Evolutionary conservation across 495 filamentous ascomycete genomes (phyloP).

Genomic region (Penicillium subrubescens): DNA sequence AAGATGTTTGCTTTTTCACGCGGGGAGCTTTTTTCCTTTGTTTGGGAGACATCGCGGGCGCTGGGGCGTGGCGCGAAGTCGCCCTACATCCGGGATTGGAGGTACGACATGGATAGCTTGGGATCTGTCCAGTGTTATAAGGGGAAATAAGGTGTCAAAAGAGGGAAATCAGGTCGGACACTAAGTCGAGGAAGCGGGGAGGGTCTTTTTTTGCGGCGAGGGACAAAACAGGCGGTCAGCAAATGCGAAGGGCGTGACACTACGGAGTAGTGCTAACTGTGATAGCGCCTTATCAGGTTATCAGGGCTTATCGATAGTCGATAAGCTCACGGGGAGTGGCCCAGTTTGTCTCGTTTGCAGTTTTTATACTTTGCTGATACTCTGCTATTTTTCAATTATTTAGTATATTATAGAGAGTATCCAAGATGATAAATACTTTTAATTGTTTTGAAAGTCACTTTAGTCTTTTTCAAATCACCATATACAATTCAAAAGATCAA

Average conservation of each 20-base stretch:
- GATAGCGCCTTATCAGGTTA: not conserved
- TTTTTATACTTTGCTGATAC: not conserved
- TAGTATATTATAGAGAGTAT: not conserved
- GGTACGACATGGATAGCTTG: slow-evolving; percentile 20
- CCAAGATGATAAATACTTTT: not conserved
- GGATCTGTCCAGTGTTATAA: not conserved
- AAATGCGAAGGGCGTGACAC: slow-evolving; percentile 13
- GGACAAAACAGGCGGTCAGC: slow-evolving; percentile 32
- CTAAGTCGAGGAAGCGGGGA: not conserved
- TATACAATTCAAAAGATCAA: not conserved
- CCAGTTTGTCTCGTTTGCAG: slow-evolving; percentile 9
- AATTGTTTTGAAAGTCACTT: not conserved
- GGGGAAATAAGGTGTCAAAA: not conserved
- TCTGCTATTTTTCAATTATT: too few species aligned
- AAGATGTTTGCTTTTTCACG: slow-evolving; percentile 36
- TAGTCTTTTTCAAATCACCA: not conserved
- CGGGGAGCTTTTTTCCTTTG: slow-evolving; percentile 44
- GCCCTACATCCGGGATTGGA: slow-evolving; percentile 32
- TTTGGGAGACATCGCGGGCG: slow-evolving; percentile 55
- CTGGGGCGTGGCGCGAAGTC: slow-evolving; percentile 34
- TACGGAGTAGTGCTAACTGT: not conserved
- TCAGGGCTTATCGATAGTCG: slow-evolving; percentile 17
- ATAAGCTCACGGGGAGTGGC: not conserved
- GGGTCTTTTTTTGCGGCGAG: slow-evolving; percentile 16
- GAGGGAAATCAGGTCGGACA: slow-evolving; percentile 5